A percentile compares a stretch with the other conserved stretches of the same genome.
These are phyloP conservation scores for Xerophyta viscosa DNA, from an alignment of 106 monocot genomes.

Conservation along the genomic window DNA sequence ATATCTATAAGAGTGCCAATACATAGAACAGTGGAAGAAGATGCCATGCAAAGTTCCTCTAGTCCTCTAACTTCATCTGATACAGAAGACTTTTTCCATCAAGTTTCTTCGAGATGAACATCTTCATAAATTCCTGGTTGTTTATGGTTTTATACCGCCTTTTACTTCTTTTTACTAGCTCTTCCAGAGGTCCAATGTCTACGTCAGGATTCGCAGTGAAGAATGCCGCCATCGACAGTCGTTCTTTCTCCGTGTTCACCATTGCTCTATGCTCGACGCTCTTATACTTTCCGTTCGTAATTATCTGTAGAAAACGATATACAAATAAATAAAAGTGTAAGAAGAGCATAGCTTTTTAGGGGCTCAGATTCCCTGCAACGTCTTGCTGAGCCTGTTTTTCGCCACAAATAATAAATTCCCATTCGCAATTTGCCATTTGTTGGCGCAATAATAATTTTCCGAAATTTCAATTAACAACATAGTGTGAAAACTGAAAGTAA, in stretches of 20 bases:
- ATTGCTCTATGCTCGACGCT: slow-evolving; percentile 47
- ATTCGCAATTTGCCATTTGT: too few relatives aligned
- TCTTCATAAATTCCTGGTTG: slow-evolving; percentile 16
- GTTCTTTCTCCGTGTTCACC: slow-evolving; percentile 26
- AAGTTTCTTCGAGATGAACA: slow-evolving; percentile 19
- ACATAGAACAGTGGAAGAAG: too few relatives aligned
- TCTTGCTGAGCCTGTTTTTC: too few relatives aligned
- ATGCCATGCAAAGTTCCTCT: background rate
- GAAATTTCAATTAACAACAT: too few relatives aligned
- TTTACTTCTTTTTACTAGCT: slow-evolving; percentile 6
- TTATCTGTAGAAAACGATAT: slow-evolving; percentile 22
- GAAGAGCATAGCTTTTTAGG: too few relatives aligned
- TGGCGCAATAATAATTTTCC: too few relatives aligned
- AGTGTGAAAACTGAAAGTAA: too few relatives aligned
- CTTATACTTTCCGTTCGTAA: slow-evolving; percentile 44
- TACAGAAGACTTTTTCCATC: slow-evolving; percentile 42
- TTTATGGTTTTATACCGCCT: slow-evolving; percentile 21
- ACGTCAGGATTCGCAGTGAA: slow-evolving; percentile 1
- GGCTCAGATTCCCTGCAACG: too few relatives aligned
- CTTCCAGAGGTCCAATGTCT: slow-evolving; percentile 28
- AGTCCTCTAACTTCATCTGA: slow-evolving; percentile 20
- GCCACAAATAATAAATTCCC: too few relatives aligned
- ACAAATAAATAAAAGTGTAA: background rate
- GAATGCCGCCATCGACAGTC: slow-evolving; percentile 28
- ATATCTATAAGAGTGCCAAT: too few relatives aligned